Percentiles rank a stretch among this genome's conserved stretches.
Conservation (phyloP, 805 yeast genomes). For the Yarrowia alimentaria region DNA sequence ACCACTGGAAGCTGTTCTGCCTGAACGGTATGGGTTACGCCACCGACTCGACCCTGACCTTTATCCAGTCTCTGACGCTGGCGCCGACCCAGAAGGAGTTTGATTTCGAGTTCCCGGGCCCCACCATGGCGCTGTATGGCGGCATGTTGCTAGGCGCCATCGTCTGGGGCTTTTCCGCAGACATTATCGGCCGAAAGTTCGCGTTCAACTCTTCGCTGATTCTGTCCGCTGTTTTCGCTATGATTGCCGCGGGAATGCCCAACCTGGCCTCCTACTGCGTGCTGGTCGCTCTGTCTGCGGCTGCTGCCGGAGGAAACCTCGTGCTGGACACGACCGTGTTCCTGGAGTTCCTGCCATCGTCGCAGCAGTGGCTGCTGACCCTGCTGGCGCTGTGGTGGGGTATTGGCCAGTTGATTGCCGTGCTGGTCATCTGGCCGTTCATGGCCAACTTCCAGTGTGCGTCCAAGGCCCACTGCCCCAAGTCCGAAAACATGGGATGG, state of each 20-base stretch:
- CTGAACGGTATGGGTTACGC: constrained; percentile 59
- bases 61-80: constrained; percentile 49
- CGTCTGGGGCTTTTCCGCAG: constrained; percentile 58
- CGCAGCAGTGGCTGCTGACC: constrained; percentile 52
- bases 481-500: constrained; percentile 57
- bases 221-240: constrained; percentile 51
- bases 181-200: constrained; percentile 52
- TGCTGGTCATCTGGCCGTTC: constrained; percentile 55
- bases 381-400: constrained; percentile 63
- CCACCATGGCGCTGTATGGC: constrained; percentile 49
- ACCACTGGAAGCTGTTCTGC: constrained; percentile 50
- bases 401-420: constrained; percentile 56
- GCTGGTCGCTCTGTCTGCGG: constrained; percentile 44
- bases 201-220: constrained; percentile 54
- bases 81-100: constrained; percentile 51
- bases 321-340: constrained; percentile 55
- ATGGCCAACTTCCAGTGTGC: constrained; percentile 52
- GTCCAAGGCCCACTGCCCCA: constrained; percentile 45
- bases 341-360: constrained; percentile 53
- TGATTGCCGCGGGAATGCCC: constrained; percentile 54
- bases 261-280: constrained; percentile 49
- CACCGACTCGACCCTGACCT: constrained; percentile 52
- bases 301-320: constrained; percentile 57
- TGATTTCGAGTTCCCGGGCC: constrained; percentile 45
- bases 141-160: constrained; percentile 55